Evolutionary conservation across 108 stramenopile species (phyloP), one percentile per base, ranked within the genome.

Genomic region (Cylindrotheca closterium): DNA sequence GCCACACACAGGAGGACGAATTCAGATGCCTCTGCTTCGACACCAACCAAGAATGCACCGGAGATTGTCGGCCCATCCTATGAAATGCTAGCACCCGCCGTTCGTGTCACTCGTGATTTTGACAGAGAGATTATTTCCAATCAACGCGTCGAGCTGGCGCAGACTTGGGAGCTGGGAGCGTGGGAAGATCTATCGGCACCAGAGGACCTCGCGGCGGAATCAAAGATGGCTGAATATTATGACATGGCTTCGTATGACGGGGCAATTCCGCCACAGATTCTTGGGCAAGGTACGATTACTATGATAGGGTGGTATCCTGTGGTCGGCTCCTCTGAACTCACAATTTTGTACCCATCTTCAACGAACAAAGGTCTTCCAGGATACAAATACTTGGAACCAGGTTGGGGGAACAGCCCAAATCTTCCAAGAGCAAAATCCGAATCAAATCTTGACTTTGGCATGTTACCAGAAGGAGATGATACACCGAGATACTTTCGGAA

Each of bases 11-110:
- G 48, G 17, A 30, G 48, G 0, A 24, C 51, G 17, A 17, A 27
- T 8, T 47, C 63, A 1, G 8, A 33, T 2, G 28, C 3, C 12
- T 33, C 58, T 22, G 23, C 37, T 8, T 49, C 55, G 52, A 33
- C 71, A 51, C 48, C 67, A 22, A 25, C 17, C 25, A 12, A 8
- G 17, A 59, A 58, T 26, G 34, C 48, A 60, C 50, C 27, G 28
- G 31, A 22, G 4, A 33, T 56, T 8, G 24, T 59, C 19, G 90
- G 82, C 4, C 79, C 85, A 30, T 71, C 86, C 24, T 83, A 85
- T 18, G 81, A 82, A 23, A 69, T 77, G 32, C 68, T 92, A 5
- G 67, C 87, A 47, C 91, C 91, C 24, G 68, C 78, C 34, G 85
- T 92, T n/a, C 55, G 61, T 22, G 51, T 88, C 19, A 67, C 79